Evolutionary conservation across 73 alveolate species (phyloP).

Genomic region (Paramecium sexaurelia): DNA sequence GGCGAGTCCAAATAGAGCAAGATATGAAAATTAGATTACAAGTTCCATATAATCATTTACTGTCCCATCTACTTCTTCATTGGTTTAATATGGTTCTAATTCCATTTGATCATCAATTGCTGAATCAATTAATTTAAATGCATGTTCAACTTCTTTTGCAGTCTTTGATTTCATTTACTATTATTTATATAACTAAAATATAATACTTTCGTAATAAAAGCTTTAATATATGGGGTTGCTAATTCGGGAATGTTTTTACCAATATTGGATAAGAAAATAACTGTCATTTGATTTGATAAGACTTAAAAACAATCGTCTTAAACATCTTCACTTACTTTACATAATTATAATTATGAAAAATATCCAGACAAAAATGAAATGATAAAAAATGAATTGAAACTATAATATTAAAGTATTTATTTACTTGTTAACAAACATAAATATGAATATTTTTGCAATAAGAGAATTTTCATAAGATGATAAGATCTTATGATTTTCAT

Average conservation of each 20-base stretch:
- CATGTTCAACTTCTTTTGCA: constrained; percentile 16
- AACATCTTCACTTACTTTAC: neutral
- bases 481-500: constrained; percentile 61
- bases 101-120: constrained; percentile 66
- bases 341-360: neutral
- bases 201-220: constrained; percentile 2
- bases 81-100: constrained; percentile 48
- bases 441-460: constrained; percentile 63
- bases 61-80: constrained; percentile 73
- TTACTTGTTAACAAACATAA: constrained; percentile 60
- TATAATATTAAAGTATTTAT: neutral
- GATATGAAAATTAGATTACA: constrained; percentile 64
- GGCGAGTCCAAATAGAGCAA: constrained; percentile 68
- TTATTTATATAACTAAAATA: neutral
- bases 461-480: constrained; percentile 64
- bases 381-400: constrained; percentile 75
- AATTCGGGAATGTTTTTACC: constrained; percentile 70
- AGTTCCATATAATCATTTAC: constrained; percentile 71
- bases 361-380: constrained; percentile 70
- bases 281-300: constrained; percentile 65
- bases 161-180: neutral
- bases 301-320: constrained; percentile 62
- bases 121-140: constrained; percentile 55
- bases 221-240: constrained; percentile 52
- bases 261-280: constrained; percentile 45